These are phyloP conservation scores for Termitomyces sp. DNA, from an alignment of 768 basidiomycete species.

Conservation along the genomic window DNA sequence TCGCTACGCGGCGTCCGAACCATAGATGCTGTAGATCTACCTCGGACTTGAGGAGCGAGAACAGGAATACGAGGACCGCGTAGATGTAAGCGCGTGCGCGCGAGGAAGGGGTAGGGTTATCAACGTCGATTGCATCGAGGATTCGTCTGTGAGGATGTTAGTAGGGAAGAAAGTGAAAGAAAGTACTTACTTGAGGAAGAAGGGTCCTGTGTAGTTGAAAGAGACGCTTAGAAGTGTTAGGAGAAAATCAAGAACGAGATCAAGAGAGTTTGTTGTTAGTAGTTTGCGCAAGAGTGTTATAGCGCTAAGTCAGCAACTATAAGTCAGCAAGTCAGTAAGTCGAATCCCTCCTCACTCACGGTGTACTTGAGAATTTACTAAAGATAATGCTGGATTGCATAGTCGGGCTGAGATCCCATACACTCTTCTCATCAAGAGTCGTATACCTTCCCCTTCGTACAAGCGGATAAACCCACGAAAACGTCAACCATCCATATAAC, in stretches of 20 bases:
- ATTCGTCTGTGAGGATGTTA: conserved; percentile 37
- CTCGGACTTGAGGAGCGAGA: conserved; percentile 56
- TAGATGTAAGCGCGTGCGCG: conserved; percentile 55
- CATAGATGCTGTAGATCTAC: conserved; percentile 76
- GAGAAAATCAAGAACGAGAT: conserved; percentile 55
- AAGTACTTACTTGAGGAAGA: conserved; percentile 59
- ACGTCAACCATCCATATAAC: conserved; percentile 69
- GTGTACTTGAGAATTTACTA: conserved; percentile 36
- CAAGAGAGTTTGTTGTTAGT: conserved; percentile 43
- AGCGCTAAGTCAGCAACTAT: not conserved
- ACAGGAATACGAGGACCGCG: conserved; percentile 71
- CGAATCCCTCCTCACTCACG: no score
- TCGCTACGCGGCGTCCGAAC: conserved; percentile 73
- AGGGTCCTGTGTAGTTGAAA: conserved; percentile 80
- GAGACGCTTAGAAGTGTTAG: conserved; percentile 67
- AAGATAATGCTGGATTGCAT: conserved; percentile 67
- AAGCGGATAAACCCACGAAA: conserved; percentile 68
- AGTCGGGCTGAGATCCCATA: conserved; percentile 69
- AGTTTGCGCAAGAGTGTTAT: conserved; percentile 39
- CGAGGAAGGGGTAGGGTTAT: conserved; percentile 33
- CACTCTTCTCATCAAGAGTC: conserved; percentile 67
- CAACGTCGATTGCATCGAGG: conserved; percentile 49
- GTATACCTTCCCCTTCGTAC: conserved; percentile 46
- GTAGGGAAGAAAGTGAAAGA: not conserved
- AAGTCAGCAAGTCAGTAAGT: not conserved